These are phyloP conservation scores for Acanthamoeba polyphaga DNA, from an alignment of 208 protist genomes.

Conservation along the genomic window DNA sequence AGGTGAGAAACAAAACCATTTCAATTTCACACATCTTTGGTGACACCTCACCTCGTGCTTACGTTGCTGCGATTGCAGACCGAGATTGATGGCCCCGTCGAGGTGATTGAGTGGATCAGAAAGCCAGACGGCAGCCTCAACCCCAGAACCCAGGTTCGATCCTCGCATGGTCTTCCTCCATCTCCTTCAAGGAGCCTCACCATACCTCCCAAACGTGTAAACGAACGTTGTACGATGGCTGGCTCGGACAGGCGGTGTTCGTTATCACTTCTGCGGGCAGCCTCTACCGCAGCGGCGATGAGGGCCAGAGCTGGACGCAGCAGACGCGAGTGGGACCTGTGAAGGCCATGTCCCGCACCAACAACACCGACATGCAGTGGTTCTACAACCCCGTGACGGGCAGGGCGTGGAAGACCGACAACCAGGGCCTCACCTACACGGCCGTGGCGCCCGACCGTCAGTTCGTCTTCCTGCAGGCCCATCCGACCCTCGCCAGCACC, in stretches of 20 bases:
- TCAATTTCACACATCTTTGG: no score
- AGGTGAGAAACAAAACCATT: background rate
- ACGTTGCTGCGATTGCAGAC: background rate
- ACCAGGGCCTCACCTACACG: constrained; percentile 55
- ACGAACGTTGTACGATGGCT: no score
- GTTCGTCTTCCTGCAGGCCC: constrained; percentile 4
- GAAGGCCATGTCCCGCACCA: background rate
- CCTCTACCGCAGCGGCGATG: constrained; percentile 42
- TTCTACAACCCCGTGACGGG: constrained; percentile 28
- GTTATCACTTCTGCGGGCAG: background rate
- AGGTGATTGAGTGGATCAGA: background rate
- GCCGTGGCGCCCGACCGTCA: background rate
- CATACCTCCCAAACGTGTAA: background rate
- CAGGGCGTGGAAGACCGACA: background rate
- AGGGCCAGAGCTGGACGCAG: background rate
- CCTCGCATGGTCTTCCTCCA: background rate
- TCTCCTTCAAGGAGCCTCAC: background rate
- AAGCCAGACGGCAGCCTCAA: background rate
- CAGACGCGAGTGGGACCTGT: background rate
- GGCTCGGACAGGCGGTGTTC: background rate
- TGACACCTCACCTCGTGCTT: no score
- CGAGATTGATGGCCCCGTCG: background rate
- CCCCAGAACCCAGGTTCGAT: background rate
- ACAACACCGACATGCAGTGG: constrained; percentile 30
- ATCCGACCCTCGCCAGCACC: background rate